Percentiles rank a stretch among this genome's conserved stretches.
Conservation (phyloP, 2,329 filamentous ascomycete species). For the Lecanicillium sp. region DNA sequence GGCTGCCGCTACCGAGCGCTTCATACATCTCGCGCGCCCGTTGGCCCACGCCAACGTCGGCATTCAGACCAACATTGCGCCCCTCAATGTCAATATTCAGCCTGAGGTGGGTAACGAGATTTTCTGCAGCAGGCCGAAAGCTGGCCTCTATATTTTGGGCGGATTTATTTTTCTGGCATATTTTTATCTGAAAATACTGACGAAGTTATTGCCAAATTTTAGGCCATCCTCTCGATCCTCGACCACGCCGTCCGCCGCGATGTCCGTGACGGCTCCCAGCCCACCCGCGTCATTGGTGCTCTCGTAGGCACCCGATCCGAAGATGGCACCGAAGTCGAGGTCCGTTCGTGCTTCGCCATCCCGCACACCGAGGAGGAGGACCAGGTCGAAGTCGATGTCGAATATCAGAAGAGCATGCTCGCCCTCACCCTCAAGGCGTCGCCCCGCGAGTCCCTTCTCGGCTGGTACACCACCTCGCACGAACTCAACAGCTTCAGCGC, state of each 20-base stretch:
- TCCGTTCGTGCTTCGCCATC: slow-evolving; percentile 94
- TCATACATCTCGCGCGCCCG: slow-evolving; percentile 90
- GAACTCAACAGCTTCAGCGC: slow-evolving; percentile 98
- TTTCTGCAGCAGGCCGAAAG: not conserved
- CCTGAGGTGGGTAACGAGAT: slow-evolving; percentile 64
- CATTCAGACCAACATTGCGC: slow-evolving; percentile 79
- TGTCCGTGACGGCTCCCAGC: slow-evolving; percentile 60
- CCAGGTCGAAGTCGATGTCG: slow-evolving; percentile 98
- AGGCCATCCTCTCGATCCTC: slow-evolving; percentile 71
- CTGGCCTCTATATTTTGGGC: not conserved
- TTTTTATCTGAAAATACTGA: slow-evolving; percentile 3
- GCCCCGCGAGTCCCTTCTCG: slow-evolving; percentile 88
- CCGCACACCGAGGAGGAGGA: slow-evolving; percentile 97
- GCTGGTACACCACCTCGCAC: slow-evolving; percentile 96
- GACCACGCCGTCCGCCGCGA: slow-evolving; percentile 94
- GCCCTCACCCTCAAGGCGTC: slow-evolving; percentile 88
- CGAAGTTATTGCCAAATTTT: not conserved
- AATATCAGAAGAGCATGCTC: slow-evolving; percentile 99
- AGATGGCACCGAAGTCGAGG: slow-evolving; percentile 94
- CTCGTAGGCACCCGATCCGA: slow-evolving; percentile 89
- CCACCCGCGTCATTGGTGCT: slow-evolving; percentile 93
- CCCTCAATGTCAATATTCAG: slow-evolving; percentile 89
- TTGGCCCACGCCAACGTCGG: slow-evolving; percentile 75
- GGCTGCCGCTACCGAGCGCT: slow-evolving; percentile 74
- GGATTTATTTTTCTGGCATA: not conserved